Conservation (phyloP, 345 rosid species). For the Sonneratia alba region DNA sequence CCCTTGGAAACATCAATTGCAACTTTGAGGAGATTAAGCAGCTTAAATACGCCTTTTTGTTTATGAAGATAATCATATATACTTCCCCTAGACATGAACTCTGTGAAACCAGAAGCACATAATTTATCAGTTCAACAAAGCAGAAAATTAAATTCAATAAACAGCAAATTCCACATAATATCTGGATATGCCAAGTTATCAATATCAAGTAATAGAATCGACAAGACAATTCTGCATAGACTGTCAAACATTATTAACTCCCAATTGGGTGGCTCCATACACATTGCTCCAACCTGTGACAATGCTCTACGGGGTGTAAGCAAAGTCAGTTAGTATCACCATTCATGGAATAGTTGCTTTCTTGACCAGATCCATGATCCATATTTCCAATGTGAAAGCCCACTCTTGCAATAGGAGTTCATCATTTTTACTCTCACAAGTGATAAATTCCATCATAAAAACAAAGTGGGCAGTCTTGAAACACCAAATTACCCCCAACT, state of each 20-base stretch:
- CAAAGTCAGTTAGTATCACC: background rate
- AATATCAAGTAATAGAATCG: background rate
- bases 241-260: background rate
- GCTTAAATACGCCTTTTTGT: constrained; percentile 68
- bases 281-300: background rate
- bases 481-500: background rate
- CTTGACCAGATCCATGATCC: background rate
- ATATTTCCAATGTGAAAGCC: background rate
- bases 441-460: background rate
- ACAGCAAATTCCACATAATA: background rate
- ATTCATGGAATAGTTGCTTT: background rate
- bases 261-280: background rate
- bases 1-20: constrained; percentile 88
- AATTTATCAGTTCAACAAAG: constrained; percentile 2
- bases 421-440: background rate
- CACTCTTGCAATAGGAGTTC: background rate
- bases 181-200: background rate
- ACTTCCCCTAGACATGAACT: constrained; percentile 93
- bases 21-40: constrained; percentile 72
- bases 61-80: constrained; percentile 81
- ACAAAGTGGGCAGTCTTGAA: background rate
- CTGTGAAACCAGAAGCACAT: constrained; percentile 31
- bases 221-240: background rate
- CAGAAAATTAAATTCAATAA: constrained; percentile 7
- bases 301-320: background rate